A percentile compares a stretch with the other conserved stretches of the same genome.
phyloP scores from a whole-genome alignment of 2,329 filamentous ascomycete genomes.

The Dothistroma septosporum region DNA sequence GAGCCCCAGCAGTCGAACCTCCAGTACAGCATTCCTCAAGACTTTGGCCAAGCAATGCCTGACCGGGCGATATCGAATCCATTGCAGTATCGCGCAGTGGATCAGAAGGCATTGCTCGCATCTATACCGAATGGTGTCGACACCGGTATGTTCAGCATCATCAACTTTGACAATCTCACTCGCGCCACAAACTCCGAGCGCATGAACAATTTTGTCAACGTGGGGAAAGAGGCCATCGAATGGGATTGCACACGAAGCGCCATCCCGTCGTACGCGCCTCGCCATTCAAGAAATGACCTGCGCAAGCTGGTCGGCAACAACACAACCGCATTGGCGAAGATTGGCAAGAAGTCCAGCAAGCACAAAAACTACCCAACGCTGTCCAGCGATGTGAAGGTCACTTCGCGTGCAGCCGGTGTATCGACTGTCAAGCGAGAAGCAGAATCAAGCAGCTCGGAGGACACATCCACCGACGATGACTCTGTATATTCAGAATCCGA shows the following conservation, averaged over 20 bases:
- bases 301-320: constrained; percentile 42
- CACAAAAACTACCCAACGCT: background rate
- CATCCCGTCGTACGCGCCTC: constrained; percentile 40
- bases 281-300: constrained; percentile 46
- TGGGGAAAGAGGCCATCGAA: constrained; percentile 42
- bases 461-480: constrained; percentile 47
- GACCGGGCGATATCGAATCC: constrained; percentile 5
- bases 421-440: constrained; percentile 31
- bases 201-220: constrained; percentile 42
- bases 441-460: constrained; percentile 44
- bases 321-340: constrained; percentile 38
- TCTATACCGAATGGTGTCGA: constrained; percentile 29
- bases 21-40: constrained; percentile 13
- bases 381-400: background rate
- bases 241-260: constrained; percentile 44
- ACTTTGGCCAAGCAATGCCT: constrained; percentile 5
- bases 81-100: constrained; percentile 16
- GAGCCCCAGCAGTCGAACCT: background rate
- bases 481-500: constrained; percentile 52
- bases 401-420: background rate
- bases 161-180: constrained; percentile 40
- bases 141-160: constrained; percentile 40
- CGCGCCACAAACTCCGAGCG: constrained; percentile 43
- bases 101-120: constrained; percentile 27
- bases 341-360: constrained; percentile 33